A percentile compares a stretch with the other conserved stretches of the same genome.
Conservation (phyloP, 2,329 filamentous ascomycete genomes). For the Aspergillus chevalieri region DNA sequence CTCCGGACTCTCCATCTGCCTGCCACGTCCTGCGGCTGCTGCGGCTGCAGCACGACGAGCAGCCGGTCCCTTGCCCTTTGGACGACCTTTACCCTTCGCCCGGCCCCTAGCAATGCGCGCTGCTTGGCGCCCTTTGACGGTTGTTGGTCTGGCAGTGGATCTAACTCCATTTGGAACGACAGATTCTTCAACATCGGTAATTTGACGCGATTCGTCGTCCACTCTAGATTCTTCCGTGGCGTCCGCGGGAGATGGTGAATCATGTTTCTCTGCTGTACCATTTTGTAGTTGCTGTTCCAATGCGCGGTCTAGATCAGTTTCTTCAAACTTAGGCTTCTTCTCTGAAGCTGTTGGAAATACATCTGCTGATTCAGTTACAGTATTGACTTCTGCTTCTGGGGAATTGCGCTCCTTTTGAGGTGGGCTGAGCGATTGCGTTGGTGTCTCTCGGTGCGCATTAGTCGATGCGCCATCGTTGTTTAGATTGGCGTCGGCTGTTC, state of each 20-base stretch:
- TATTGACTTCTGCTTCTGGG: slow-evolving; percentile 15
- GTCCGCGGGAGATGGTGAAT: slow-evolving; percentile 14
- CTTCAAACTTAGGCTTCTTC: slow-evolving; percentile 29
- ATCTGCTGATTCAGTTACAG: slow-evolving; percentile 9
- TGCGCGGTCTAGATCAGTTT: slow-evolving; percentile 18
- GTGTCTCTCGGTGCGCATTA: slow-evolving; percentile 1
- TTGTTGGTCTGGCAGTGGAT: slow-evolving; percentile 4
- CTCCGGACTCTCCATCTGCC: slow-evolving; percentile 7
- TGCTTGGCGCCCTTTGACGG: slow-evolving; percentile 27
- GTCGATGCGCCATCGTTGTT: slow-evolving; percentile 1
- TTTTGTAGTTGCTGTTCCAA: slow-evolving; percentile 17
- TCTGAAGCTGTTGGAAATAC: slow-evolving; percentile 7
- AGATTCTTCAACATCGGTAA: slow-evolving; percentile 17
- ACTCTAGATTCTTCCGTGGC: slow-evolving; percentile 8
- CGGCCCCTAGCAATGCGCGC: slow-evolving; percentile 17
- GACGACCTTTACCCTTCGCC: slow-evolving; percentile 2
- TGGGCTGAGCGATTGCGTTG: slow-evolving; percentile 12
- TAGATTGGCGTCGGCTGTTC: slow-evolving; percentile 5
- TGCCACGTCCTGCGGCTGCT: not conserved
- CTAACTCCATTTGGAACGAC: slow-evolving; percentile 14
- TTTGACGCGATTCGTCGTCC: slow-evolving; percentile 14
- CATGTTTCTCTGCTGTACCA: slow-evolving; percentile 14
- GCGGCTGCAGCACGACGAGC: not conserved
- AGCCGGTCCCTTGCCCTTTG: not conserved
- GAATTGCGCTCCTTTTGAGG: slow-evolving; percentile 21